Percentiles rank a stretch among this genome's conserved stretches.
phyloP scores from a whole-genome alignment of 2,329 filamentous ascomycete genomes.

The Colletotrichum tofieldiae region DNA sequence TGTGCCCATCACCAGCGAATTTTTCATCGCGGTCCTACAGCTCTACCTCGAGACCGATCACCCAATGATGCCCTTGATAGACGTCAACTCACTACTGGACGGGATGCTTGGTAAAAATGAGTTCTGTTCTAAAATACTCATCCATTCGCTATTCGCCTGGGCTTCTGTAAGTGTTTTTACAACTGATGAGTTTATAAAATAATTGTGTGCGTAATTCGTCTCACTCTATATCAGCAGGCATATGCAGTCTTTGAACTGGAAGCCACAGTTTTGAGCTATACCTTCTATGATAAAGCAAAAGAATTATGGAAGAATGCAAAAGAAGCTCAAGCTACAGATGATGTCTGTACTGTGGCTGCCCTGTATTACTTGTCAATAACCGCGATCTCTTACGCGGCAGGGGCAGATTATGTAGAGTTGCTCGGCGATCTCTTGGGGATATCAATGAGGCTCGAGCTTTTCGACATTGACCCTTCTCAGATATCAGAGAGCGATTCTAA shows the following conservation, averaged over 20 bases:
- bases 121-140: not conserved
- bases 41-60: not conserved
- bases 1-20: not conserved
- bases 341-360: not conserved
- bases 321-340: not conserved
- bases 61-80: not conserved
- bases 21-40: not conserved
- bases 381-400: not conserved
- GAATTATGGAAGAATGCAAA: not conserved
- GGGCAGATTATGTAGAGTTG: not conserved
- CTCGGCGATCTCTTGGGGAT: not conserved
- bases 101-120: not conserved
- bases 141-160: not conserved
- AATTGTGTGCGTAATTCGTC: not conserved
- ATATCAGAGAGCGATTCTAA: not conserved
- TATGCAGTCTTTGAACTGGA: not conserved
- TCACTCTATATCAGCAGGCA: not conserved
- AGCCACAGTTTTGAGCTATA: not conserved
- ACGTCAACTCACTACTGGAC: not conserved
- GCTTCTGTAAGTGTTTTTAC: not conserved
- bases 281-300: not conserved
- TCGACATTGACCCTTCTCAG: not conserved
- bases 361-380: slow-evolving; percentile 5
- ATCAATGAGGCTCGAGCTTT: not conserved
- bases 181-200: not conserved